A percentile compares a stretch with the other conserved stretches of the same genome.
Conservation (phyloP, 306 rosid species). For the Carpinus viminea region DNA sequence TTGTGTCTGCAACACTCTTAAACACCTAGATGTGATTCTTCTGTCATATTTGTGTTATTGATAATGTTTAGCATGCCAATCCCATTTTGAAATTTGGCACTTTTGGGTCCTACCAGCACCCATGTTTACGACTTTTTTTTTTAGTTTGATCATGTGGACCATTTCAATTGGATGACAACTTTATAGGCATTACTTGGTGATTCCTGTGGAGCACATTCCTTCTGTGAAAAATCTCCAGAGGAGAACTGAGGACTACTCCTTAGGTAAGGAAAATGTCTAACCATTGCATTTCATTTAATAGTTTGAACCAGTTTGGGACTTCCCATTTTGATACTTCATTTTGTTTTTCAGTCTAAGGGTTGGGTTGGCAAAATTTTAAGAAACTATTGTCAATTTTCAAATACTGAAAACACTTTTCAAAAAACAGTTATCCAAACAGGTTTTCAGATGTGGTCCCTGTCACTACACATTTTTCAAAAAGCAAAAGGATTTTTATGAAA, state of each 20-base stretch:
- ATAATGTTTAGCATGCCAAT: background rate
- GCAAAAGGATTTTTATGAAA: no score
- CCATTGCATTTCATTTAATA: background rate
- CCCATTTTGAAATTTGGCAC: background rate
- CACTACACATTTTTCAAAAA: no score
- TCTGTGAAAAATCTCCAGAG: conserved; percentile 60
- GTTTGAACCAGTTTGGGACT: background rate
- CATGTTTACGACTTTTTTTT: background rate
- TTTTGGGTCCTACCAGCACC: background rate
- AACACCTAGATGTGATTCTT: background rate
- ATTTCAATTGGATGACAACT: conserved; percentile 13
- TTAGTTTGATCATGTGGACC: conserved; percentile 4
- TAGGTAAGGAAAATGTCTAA: conserved; percentile 49
- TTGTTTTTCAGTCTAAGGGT: background rate
- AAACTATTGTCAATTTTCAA: no score
- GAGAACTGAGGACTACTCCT: conserved; percentile 51
- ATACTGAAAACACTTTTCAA: no score
- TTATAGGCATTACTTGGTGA: conserved; percentile 77
- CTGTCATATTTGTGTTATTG: background rate
- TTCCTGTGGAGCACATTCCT: conserved; percentile 68
- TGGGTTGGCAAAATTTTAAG: no score
- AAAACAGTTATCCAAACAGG: no score
- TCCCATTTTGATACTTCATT: background rate
- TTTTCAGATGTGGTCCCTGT: no score
- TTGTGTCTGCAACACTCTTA: background rate